These are phyloP conservation scores for Adenanthera pavonina DNA, from an alignment of 306 rosid genomes.

Conservation along the genomic window DNA sequence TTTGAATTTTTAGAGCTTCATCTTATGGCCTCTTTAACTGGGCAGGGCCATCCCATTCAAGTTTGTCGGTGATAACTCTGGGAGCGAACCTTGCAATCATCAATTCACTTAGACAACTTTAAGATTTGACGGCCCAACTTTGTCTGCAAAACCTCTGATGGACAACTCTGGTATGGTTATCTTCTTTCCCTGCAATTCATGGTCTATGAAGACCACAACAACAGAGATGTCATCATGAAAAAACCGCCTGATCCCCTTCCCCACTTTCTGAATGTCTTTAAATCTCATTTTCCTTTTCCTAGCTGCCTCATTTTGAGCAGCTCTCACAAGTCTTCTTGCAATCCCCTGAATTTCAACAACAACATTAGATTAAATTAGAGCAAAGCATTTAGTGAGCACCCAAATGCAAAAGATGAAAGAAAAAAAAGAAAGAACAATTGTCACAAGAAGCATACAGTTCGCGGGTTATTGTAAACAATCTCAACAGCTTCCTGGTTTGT, in stretches of 20 bases:
- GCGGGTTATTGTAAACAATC: constrained; percentile 67
- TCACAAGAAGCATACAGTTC: constrained; percentile 56
- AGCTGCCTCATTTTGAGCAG: constrained; percentile 69
- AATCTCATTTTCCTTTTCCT: constrained; percentile 74
- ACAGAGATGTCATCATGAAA: constrained; percentile 84
- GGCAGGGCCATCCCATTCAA: constrained; percentile 37
- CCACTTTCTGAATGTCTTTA: constrained; percentile 71
- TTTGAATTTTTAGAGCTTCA: constrained; percentile 43
- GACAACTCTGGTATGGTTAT: constrained; percentile 66
- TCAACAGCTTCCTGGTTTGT: constrained; percentile 81
- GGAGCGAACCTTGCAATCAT: constrained; percentile 45
- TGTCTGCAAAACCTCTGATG: constrained; percentile 71
- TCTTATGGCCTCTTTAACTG: constrained; percentile 33
- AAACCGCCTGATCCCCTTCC: constrained; percentile 68
- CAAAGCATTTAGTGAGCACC: neutral
- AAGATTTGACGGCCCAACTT: constrained; percentile 75
- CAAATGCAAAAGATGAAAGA: neutral
- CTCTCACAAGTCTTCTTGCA: constrained; percentile 69
- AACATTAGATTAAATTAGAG: neutral
- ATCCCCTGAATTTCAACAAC: constrained; percentile 61
- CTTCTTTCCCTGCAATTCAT: constrained; percentile 55
- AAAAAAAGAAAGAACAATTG: neutral
- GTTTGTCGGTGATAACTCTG: constrained; percentile 43
- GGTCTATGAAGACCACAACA: constrained; percentile 78
- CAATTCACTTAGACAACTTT: constrained; percentile 33